A percentile compares a stretch with the other conserved stretches of the same genome.
Conservation (phyloP, 495 filamentous ascomycete species). For the Hypoxylon subgilvum region DNA sequence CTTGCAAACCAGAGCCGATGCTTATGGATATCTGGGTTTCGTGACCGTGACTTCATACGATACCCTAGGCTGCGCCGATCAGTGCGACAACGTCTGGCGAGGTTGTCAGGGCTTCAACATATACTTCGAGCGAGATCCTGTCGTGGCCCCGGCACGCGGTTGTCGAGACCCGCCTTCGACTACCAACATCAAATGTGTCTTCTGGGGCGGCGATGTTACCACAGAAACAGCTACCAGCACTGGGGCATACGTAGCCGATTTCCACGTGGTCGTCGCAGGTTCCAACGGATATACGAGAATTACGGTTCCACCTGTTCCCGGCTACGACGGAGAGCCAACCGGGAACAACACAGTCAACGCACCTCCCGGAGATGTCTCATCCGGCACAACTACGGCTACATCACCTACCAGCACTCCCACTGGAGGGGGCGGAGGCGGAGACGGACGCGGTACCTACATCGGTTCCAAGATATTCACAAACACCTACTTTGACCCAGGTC, state of each 20-base stretch:
- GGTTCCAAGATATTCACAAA: constrained; percentile 50
- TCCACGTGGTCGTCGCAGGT: constrained; percentile 54
- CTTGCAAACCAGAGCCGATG: constrained; percentile 43
- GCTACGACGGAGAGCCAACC: constrained; percentile 43
- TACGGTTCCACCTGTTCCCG: constrained; percentile 32
- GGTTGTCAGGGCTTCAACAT: constrained; percentile 52
- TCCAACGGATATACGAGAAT: constrained; percentile 50
- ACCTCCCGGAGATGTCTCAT: constrained; percentile 17
- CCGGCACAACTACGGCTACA: constrained; percentile 2
- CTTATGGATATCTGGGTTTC: constrained; percentile 51
- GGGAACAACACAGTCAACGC: constrained; percentile 52
- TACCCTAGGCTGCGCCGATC: constrained; percentile 43
- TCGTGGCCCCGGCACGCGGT: constrained; percentile 41
- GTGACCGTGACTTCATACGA: constrained; percentile 51
- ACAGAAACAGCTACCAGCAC: constrained; percentile 43
- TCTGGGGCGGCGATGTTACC: constrained; percentile 51
- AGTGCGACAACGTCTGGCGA: constrained; percentile 39
- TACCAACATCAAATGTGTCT: constrained; percentile 61
- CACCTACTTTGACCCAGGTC: constrained; percentile 45
- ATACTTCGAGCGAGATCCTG: constrained; percentile 56
- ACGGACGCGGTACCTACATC: constrained; percentile 45
- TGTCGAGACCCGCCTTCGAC: constrained; percentile 54
- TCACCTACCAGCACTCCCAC: neutral
- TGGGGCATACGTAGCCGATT: constrained; percentile 48
- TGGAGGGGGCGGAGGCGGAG: neutral